phyloP scores from a whole-genome alignment of 1,284 basidiomycete species.

The Vanrija humicola region DNA sequence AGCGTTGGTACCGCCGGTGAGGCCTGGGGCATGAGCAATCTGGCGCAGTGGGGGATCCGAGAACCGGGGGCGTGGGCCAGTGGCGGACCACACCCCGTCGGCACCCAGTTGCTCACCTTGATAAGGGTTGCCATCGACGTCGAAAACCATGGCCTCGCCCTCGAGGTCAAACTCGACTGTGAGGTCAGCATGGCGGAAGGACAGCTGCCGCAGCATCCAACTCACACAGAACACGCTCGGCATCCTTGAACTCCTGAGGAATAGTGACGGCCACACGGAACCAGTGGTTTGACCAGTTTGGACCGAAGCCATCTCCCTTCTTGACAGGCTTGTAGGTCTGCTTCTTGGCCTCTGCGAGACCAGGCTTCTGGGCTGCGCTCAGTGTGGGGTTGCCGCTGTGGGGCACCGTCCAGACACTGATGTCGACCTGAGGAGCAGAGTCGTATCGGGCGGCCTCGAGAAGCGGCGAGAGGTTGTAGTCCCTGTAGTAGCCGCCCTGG shows the following conservation, averaged over 20 bases:
- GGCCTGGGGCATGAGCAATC: conserved; percentile 47
- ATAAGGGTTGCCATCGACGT: conserved; percentile 57
- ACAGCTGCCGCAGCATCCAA: background rate
- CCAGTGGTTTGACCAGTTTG: conserved; percentile 71
- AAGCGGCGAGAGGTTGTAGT: conserved; percentile 66
- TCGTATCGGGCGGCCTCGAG: conserved; percentile 60
- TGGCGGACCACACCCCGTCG: too few species aligned
- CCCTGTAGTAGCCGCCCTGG: background rate
- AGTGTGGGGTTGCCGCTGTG: too few species aligned
- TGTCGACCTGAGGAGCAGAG: conserved; percentile 58
- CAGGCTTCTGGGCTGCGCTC: conserved; percentile 63
- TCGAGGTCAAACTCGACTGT: conserved; percentile 80
- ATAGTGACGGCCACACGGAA: conserved; percentile 67
- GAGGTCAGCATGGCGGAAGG: background rate
- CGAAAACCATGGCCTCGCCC: conserved; percentile 86
- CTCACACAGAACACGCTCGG: conserved; percentile 75
- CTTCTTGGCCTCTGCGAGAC: conserved; percentile 65
- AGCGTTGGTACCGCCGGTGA: conserved; percentile 72
- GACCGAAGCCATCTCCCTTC: conserved; percentile 10
- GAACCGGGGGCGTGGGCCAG: too few species aligned
- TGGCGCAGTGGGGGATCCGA: conserved; percentile 25
- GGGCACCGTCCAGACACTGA: conserved; percentile 82
- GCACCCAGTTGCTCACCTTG: background rate
- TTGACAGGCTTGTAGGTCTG: background rate
- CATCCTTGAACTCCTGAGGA: conserved; percentile 59